phyloP scores from a whole-genome alignment of 1,284 basidiomycete species.

The Pisolithus thermaeus region DNA sequence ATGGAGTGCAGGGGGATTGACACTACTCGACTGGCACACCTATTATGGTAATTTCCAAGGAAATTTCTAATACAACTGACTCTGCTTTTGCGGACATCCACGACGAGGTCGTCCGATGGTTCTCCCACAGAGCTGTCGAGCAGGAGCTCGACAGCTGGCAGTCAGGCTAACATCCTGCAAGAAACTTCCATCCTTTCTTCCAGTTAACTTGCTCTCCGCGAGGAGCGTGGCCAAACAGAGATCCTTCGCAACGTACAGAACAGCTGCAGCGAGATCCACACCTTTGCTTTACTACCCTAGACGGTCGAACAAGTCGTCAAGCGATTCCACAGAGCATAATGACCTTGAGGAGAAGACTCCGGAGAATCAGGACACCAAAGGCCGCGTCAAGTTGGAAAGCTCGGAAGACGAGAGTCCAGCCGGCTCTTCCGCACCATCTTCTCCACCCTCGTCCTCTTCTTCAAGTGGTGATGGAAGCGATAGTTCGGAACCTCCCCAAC shows the following conservation, averaged over 20 bases:
- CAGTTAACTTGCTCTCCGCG: conserved; percentile 4
- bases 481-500: conserved; percentile 24
- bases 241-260: conserved; percentile 17
- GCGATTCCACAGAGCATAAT: conserved; percentile 14
- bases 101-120: conserved; percentile 15
- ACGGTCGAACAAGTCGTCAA: conserved; percentile 21
- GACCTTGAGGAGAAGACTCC: conserved; percentile 21
- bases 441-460: conserved; percentile 22
- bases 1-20: too few species aligned
- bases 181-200: conserved; percentile 7
- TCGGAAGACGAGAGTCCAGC: conserved; percentile 26
- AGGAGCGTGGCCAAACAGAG: conserved; percentile 9
- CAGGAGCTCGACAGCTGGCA: conserved; percentile 10
- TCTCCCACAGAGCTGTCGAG: conserved; percentile 16
- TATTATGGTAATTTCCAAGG: too few species aligned
- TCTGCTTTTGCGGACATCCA: conserved; percentile 10
- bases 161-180: conserved; percentile 9
- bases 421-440: conserved; percentile 22
- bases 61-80: too few species aligned
- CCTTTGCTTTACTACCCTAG: conserved; percentile 22
- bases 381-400: conserved; percentile 16
- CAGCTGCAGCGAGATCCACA: conserved; percentile 16
- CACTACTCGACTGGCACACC: too few species aligned
- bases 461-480: conserved; percentile 24
- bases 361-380: conserved; percentile 12